Conservation (phyloP, 352 stramenopile genomes). For the Aphanomyces stellatus region DNA sequence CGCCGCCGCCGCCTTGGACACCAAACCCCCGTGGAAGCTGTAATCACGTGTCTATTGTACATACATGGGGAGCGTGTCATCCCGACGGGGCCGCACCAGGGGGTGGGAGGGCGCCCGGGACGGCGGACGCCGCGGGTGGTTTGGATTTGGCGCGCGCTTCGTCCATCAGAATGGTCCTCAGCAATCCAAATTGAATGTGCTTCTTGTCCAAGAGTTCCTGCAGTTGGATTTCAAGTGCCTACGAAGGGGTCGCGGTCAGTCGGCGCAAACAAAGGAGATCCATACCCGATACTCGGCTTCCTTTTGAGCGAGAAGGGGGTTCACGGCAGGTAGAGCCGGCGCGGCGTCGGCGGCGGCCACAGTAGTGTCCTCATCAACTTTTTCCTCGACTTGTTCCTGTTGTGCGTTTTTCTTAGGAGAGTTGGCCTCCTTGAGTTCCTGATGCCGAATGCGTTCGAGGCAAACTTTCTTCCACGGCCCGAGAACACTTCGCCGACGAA, state of each 20-base stretch:
- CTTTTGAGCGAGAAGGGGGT: background rate
- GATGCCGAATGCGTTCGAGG: background rate
- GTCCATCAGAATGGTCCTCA: conserved; percentile 18
- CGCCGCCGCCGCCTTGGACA: background rate
- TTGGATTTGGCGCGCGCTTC: conserved; percentile 10
- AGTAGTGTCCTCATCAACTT: no score
- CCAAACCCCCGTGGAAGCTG: conserved; percentile 19
- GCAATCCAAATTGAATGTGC: conserved; percentile 15
- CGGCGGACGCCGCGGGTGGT: no score
- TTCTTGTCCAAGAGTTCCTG: conserved; percentile 9
- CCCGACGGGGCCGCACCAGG: no score
- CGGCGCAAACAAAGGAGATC: background rate
- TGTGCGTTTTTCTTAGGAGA: no score
- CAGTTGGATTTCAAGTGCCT: conserved; percentile 11
- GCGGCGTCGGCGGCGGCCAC: background rate
- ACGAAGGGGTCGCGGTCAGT: background rate
- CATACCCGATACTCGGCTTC: conserved; percentile 1
- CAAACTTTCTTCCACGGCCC: conserved; percentile 18
- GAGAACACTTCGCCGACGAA: conserved; percentile 13
- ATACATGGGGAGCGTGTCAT: no score
- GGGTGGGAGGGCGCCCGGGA: no score
- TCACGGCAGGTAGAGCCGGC: background rate
- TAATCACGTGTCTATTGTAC: no score
- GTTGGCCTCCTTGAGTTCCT: background rate
- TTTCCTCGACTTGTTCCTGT: no score